Base-by-base conservation (phyloP, 768 basidiomycete genomes). In the Tricholoma matsutake region DNA sequence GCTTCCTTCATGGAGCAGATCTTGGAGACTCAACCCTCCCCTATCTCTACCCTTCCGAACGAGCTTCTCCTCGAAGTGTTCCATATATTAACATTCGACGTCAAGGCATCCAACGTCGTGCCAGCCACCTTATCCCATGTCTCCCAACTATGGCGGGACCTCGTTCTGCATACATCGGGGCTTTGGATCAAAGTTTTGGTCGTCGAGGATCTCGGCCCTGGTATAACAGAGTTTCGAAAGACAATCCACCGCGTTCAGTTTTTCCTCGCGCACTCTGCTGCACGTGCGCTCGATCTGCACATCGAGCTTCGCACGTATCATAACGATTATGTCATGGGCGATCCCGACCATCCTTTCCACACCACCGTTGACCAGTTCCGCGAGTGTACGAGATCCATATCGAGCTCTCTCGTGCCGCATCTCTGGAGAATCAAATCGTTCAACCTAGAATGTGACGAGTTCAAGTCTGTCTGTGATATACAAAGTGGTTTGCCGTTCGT, bases 361-460 rank as follows among this genome's bases (percentile, higher is more conserved):
- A 13, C 9, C 4, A 28, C 14, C 14, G 10, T 51, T 7, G 49
- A 29, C 49, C 49, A 51, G 25, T 51, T 51, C 49, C 28, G 49
- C 2, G 28, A 51, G 14, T 28, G 49, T 29, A 29, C 49, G 49
- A 45, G 43, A 45, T 28, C 13, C 6, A 51, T 61, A 16, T 47
- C 45, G 3, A 5, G 32, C 7, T 11, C 10, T 31, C 31, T 64
- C 4, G 32, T 8, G 0, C 41, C 53, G 9, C 55, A 62, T 37
- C 41, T 55, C 5, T 32, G 56, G 13, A 49, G 63, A 5, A 56
- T 64, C 35, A 51, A 37, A 28, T 35, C n/a, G 25, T 45, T 64
- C 16, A 55, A 10, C 10, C 20, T 64, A 1, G 35, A 25, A 2
- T 53, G 61, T 14, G 61, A 64, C 41, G 56, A 62, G 51, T 61